A percentile compares a stretch with the other conserved stretches of the same genome.
Evolutionary conservation across 2,329 filamentous ascomycete genomes (phyloP).

Genomic region (Chaetomiaceae sp.): DNA sequence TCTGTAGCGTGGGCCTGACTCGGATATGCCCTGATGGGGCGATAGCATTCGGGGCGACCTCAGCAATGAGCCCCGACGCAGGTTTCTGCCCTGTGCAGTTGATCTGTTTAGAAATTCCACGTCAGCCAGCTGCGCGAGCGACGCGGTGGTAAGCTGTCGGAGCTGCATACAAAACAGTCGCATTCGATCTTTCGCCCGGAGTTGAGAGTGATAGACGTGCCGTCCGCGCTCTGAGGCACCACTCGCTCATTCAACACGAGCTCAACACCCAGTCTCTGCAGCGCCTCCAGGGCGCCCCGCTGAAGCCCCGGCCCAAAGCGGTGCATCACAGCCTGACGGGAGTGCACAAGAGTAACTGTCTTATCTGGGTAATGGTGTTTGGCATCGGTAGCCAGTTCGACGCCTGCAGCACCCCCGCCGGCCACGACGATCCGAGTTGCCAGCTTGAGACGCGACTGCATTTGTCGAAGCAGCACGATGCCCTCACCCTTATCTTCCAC

Average conservation of each 20-base stretch:
- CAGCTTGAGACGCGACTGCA: slow-evolving; percentile 41
- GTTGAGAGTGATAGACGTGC: slow-evolving; percentile 37
- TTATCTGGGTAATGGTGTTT: slow-evolving; percentile 52
- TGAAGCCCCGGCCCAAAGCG: slow-evolving; percentile 42
- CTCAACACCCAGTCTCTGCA: slow-evolving; percentile 42
- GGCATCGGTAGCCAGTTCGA: slow-evolving; percentile 55
- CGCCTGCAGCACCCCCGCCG: slow-evolving; percentile 56
- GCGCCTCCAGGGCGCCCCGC: slow-evolving; percentile 36
- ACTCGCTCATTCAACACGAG: slow-evolving; percentile 47
- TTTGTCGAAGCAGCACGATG: slow-evolving; percentile 35
- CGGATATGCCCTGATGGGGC: slow-evolving; percentile 43
- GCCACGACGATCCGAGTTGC: slow-evolving; percentile 44
- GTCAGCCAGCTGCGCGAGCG: too few relatives aligned
- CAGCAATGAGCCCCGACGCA: slow-evolving; percentile 42
- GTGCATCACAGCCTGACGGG: slow-evolving; percentile 46
- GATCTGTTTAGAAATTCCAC: too few relatives aligned
- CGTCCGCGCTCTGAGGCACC: slow-evolving; percentile 31
- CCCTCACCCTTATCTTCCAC: slow-evolving; percentile 37
- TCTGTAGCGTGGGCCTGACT: slow-evolving; percentile 52
- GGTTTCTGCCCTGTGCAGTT: slow-evolving; percentile 55
- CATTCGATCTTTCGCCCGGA: slow-evolving; percentile 41
- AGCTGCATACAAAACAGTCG: slow-evolving; percentile 48
- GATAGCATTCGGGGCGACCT: slow-evolving; percentile 39
- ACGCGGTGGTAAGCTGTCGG: too few relatives aligned
- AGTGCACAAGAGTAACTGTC: slow-evolving; percentile 52